These are phyloP conservation scores for Neonectria ditissima DNA, from an alignment of 2,329 filamentous ascomycete genomes.

Conservation along the genomic window DNA sequence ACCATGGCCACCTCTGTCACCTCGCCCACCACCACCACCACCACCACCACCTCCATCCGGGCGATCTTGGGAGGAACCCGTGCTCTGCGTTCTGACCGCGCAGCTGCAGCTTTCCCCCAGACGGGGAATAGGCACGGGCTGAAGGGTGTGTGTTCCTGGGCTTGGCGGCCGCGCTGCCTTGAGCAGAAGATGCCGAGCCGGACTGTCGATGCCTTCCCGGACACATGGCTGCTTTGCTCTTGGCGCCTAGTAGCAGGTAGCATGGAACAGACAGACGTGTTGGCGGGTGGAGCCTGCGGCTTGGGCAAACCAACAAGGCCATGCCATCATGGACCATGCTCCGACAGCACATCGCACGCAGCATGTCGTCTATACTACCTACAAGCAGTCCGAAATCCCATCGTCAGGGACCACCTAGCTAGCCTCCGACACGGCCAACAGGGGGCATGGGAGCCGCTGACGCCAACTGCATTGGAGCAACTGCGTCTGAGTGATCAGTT, in stretches of 20 bases:
- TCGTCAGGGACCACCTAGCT: neutral
- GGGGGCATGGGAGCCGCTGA: conserved; percentile 27
- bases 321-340: conserved; percentile 5
- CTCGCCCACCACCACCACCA: conserved; percentile 3
- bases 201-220: neutral
- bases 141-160: conserved; percentile 1
- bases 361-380: conserved; percentile 12
- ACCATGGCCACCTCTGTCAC: conserved; percentile 4
- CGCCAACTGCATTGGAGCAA: conserved; percentile 21
- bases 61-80: conserved; percentile 1
- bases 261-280: conserved; percentile 3
- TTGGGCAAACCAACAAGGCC: conserved; percentile 17
- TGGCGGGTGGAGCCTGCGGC: conserved; percentile 31
- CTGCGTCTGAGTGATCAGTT: conserved; percentile 19
- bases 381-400: conserved; percentile 14
- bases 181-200: neutral
- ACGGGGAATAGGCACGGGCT: conserved; percentile 1
- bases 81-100: conserved; percentile 2
- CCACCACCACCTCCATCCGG: neutral
- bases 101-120: conserved; percentile 8
- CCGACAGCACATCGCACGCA: conserved; percentile 21
- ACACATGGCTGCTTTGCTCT: neutral
- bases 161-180: conserved; percentile 3
- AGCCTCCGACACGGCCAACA: conserved; percentile 7
- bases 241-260: conserved; percentile 9